Percentiles rank a stretch among this genome's conserved stretches.
phyloP scores from a whole-genome alignment of 148 eudicot species.

The Vaccinium myrtillus region DNA sequence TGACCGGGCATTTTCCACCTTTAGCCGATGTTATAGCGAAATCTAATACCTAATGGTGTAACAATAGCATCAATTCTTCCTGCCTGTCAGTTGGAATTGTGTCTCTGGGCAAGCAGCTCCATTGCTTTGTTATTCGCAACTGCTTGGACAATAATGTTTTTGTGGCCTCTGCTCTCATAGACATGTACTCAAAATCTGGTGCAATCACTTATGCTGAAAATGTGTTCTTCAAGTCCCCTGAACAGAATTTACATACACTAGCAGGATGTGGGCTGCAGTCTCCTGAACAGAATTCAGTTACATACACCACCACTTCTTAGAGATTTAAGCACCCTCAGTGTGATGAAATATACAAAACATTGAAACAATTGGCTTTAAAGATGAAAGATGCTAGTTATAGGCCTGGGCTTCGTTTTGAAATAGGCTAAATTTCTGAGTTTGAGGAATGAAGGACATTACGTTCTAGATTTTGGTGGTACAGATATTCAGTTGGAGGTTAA shows the following conservation, averaged over 20 bases:
- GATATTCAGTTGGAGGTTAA: background rate
- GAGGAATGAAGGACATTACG: conserved; percentile 1
- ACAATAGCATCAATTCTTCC: conserved; percentile 68
- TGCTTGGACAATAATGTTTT: conserved; percentile 61
- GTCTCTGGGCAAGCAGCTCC: conserved; percentile 66
- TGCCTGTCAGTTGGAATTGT: conserved; percentile 60
- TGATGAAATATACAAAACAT: conserved; percentile 44
- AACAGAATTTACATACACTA: conserved; percentile 66
- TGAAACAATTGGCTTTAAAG: conserved; percentile 42
- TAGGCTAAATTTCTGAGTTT: conserved; percentile 13
- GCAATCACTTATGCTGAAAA: conserved; percentile 58
- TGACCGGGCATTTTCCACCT: conserved; percentile 50
- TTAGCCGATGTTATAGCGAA: conserved; percentile 59
- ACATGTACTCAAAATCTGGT: conserved; percentile 87
- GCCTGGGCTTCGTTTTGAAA: background rate
- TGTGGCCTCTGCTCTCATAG: conserved; percentile 74
- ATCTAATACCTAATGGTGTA: conserved; percentile 51
- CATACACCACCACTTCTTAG: no score
- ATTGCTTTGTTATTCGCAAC: conserved; percentile 65
- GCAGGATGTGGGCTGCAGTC: conserved; percentile 81
- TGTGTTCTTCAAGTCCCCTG: conserved; percentile 41
- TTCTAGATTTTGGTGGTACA: background rate
- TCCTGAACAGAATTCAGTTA: no score
- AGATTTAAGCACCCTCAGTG: conserved; percentile 65
- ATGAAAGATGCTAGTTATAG: conserved; percentile 41